Percentiles rank a stretch among this genome's conserved stretches.
Evolutionary conservation across 768 basidiomycete species (phyloP).

Genomic region (Lactarius trivialis): DNA sequence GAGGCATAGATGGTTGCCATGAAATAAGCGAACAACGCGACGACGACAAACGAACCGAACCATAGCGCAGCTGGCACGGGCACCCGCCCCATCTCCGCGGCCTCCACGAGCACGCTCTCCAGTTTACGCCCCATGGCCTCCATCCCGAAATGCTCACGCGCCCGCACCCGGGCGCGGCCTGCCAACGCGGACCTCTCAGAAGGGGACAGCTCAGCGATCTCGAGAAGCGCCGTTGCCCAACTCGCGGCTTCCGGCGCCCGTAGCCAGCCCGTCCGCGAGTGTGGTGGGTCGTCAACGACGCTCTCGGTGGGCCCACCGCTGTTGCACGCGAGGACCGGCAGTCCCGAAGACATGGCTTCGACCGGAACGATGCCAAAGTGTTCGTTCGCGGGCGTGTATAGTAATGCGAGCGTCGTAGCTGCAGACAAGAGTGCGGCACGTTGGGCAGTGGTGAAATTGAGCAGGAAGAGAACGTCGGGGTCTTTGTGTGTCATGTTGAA

Average conservation of each 20-base stretch:
- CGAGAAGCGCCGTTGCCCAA: constrained; percentile 66
- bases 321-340: constrained; percentile 84
- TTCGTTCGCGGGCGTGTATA: constrained; percentile 94
- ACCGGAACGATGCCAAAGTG: constrained; percentile 97
- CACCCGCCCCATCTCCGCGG: constrained; percentile 48
- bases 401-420: constrained; percentile 58
- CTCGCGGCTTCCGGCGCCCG: constrained; percentile 49
- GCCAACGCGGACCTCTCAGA: constrained; percentile 45
- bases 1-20: constrained; percentile 9
- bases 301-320: constrained; percentile 91
- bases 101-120: constrained; percentile 48
- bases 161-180: constrained; percentile 52
- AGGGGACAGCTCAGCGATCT: constrained; percentile 45
- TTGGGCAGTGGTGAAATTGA: constrained; percentile 84
- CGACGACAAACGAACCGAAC: constrained; percentile 10
- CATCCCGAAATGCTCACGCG: constrained; percentile 64
- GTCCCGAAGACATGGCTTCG: constrained; percentile 87
- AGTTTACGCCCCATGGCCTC: constrained; percentile 62
- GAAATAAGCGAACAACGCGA: constrained; percentile 14
- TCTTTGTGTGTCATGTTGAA: constrained; percentile 33
- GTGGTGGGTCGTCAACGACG: constrained; percentile 39
- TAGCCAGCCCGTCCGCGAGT: constrained; percentile 72
- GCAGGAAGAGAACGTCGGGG: constrained; percentile 77
- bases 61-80: constrained; percentile 6
- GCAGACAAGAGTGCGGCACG: constrained; percentile 73